phyloP scores from a whole-genome alignment of 1,284 basidiomycete species.

The Boletus smithii region DNA sequence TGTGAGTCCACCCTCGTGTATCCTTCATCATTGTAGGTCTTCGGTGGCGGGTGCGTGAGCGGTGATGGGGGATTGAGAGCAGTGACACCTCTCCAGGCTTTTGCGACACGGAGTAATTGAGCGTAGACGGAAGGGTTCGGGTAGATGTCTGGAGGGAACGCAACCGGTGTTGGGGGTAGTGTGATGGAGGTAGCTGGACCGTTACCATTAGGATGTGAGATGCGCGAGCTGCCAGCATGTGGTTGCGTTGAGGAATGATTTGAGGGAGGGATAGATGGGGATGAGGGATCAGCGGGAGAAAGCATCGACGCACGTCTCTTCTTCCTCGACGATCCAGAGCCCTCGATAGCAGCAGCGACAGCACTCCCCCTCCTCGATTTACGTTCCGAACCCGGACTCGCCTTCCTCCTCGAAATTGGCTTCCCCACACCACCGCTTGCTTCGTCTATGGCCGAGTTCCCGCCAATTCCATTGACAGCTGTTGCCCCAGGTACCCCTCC shows the following conservation, averaged over 20 bases:
- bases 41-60: slow-evolving; percentile 22
- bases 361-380: slow-evolving; percentile 43
- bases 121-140: slow-evolving; percentile 48
- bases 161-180: slow-evolving; percentile 23
- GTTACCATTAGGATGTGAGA: slow-evolving; percentile 19
- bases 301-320: slow-evolving; percentile 42
- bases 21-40: slow-evolving; percentile 20
- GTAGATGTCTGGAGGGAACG: slow-evolving; percentile 39
- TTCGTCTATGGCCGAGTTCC: slow-evolving; percentile 16
- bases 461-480: slow-evolving; percentile 16
- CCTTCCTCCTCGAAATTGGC: slow-evolving; percentile 31
- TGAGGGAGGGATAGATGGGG: slow-evolving; percentile 18
- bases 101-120: slow-evolving; percentile 55
- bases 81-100: slow-evolving; percentile 66
- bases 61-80: slow-evolving; percentile 44
- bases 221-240: slow-evolving; percentile 16
- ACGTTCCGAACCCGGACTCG: slow-evolving; percentile 47
- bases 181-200: slow-evolving; percentile 25
- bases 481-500: slow-evolving; percentile 11
- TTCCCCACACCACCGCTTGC: slow-evolving; percentile 11
- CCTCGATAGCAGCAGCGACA: slow-evolving; percentile 36
- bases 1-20: slow-evolving; percentile 28
- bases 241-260: slow-evolving; percentile 14
- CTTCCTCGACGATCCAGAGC: slow-evolving; percentile 35
- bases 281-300: slow-evolving; percentile 25